phyloP scores from a whole-genome alignment of 768 basidiomycete genomes.

The Rhizopogon vesiculosus region DNA sequence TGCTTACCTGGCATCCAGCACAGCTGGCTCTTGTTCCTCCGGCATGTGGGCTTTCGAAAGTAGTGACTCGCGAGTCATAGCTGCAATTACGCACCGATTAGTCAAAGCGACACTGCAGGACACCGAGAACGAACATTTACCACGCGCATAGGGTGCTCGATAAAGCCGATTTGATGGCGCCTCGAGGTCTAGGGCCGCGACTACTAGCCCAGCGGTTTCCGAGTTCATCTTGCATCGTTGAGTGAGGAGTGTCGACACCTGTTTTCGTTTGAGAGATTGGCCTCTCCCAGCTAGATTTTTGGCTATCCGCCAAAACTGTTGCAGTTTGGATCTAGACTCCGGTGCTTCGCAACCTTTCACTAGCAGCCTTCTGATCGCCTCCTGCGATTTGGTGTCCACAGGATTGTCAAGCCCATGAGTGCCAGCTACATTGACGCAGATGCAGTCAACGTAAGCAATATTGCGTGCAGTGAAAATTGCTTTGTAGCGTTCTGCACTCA shows the following conservation, averaged over 20 bases:
- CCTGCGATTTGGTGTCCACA: neutral
- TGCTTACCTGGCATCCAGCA: neutral
- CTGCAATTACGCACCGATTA: neutral
- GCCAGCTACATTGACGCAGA: neutral
- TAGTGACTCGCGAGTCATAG: neutral
- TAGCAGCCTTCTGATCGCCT: neutral
- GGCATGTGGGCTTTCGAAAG: neutral
- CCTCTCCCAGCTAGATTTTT: neutral
- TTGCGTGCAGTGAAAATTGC: neutral
- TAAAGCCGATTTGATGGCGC: neutral
- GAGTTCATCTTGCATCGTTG: neutral
- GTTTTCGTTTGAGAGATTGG: neutral
- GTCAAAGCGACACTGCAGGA: neutral
- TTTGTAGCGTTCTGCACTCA: neutral
- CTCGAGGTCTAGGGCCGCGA: neutral
- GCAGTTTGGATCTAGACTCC: neutral
- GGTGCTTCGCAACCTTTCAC: neutral
- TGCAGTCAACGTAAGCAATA: neutral
- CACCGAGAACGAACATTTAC: neutral
- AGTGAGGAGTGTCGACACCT: neutral
- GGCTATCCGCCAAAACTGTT: neutral
- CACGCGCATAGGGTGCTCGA: neutral
- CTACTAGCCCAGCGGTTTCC: neutral
- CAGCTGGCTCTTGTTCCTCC: neutral
- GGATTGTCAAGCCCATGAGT: neutral